phyloP scores from a whole-genome alignment of 1,284 basidiomycete species.

The Microbotryum saponariae region DNA sequence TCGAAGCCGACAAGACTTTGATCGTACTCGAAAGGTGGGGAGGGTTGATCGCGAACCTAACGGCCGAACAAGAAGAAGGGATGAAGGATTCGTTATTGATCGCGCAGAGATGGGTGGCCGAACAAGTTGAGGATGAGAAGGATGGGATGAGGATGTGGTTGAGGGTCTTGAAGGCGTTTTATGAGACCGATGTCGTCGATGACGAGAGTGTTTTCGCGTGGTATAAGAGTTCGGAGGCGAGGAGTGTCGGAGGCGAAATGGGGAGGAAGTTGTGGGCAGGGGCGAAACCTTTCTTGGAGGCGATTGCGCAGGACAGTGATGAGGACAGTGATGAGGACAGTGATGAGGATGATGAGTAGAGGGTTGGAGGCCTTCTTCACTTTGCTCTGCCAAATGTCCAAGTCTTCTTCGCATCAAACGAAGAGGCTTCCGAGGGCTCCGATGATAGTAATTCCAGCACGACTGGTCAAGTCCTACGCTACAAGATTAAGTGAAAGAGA shows the following conservation, averaged over 20 bases:
- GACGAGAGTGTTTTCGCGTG: slow-evolving; percentile 43
- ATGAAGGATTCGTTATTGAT: background rate
- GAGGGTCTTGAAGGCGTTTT: slow-evolving; percentile 42
- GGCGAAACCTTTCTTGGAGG: slow-evolving; percentile 42
- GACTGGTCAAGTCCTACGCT: too few species aligned
- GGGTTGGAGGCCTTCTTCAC: too few species aligned
- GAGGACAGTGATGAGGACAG: slow-evolving; percentile 32
- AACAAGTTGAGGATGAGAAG: slow-evolving; percentile 6
- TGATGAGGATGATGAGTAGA: slow-evolving; percentile 26
- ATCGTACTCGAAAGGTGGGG: slow-evolving; percentile 40
- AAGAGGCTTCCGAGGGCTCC: too few species aligned
- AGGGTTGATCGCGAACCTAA: slow-evolving; percentile 36
- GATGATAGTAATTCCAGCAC: too few species aligned
- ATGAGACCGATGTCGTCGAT: slow-evolving; percentile 44
- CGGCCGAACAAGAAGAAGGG: slow-evolving; percentile 19
- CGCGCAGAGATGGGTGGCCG: slow-evolving; percentile 33
- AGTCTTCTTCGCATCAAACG: too few species aligned
- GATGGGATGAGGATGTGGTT: slow-evolving; percentile 38
- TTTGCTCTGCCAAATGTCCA: too few species aligned
- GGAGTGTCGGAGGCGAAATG: slow-evolving; percentile 34
- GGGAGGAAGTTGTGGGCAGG: slow-evolving; percentile 40
- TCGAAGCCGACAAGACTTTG: background rate
- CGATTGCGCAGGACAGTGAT: slow-evolving; percentile 40
- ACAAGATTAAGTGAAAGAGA: too few species aligned
- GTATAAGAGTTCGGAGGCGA: slow-evolving; percentile 38